Evolutionary conservation across 2,329 filamentous ascomycete genomes (phyloP), one percentile per base, ranked within the genome.

Genomic region (Pestalotiopsis sp.): DNA sequence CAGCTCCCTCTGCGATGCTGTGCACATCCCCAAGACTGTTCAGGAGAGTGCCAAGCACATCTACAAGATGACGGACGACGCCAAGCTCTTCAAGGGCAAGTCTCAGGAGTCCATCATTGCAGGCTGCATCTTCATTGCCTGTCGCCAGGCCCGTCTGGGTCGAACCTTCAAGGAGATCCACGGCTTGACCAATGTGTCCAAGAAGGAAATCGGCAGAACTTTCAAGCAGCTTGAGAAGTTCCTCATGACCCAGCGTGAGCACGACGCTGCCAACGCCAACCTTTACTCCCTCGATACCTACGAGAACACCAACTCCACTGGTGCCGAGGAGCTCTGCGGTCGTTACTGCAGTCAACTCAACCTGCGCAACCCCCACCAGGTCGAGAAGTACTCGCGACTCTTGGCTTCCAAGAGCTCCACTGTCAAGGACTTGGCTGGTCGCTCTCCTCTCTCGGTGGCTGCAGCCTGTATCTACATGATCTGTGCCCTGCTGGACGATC

Each of bases 381-480:
- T 95, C 74, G 92, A 93, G 76, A 93, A 93, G 77, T 90, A 97
- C 31, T 93, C 94, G 2, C 90, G 92, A 75, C 89, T 91, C 36
- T 87, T 98, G 65, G 94, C 95, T 3, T 87, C 92, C 73, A 90
- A 92, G 77, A 93, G 96, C 73, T 91, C 90, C 27, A 88, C 89
- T 63, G 90, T 93, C 70, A 92, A 93, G 69, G 91, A 94, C 67
- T 88, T 98, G 70, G 95, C 95, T 45, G 96, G 96, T 73, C 93
- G 96, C 69, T 98, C 95, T 69, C 96, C 96, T 23, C 86, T 99
- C 63, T 98, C 95, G 1, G 94, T 97, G 70, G 95, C 97, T 6
- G 95, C 95, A 20, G 95, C 96, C 39, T 97, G 94, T 80, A 98
- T 99, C 80, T 99, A 96, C 85, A 96, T 98, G 90, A 93, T 95